phyloP scores from a whole-genome alignment of 345 rosid species.

The Populus pruinosa region DNA sequence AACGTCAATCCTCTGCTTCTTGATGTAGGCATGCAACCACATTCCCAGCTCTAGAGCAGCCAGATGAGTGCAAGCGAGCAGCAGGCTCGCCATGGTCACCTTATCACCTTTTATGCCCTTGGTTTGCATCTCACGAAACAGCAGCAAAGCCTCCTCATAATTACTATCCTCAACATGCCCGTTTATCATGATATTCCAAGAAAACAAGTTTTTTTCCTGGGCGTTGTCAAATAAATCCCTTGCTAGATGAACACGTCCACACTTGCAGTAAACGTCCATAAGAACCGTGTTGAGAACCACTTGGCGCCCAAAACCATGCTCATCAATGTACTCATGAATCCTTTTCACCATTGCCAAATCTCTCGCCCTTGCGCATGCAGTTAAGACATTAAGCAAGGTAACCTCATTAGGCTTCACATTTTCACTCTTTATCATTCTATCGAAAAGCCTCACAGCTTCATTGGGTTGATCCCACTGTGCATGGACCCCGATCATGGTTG shows the following conservation, averaged over 20 bases:
- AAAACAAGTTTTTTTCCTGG: conserved; percentile 10
- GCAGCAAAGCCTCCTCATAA: conserved; percentile 15
- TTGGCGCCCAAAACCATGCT: conserved; percentile 15
- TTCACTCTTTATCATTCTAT: conserved; percentile 12
- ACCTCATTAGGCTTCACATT: conserved; percentile 19
- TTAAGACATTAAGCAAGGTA: conserved; percentile 6
- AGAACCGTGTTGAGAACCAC: conserved; percentile 10
- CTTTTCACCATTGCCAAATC: conserved; percentile 10
- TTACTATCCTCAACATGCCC: conserved; percentile 16
- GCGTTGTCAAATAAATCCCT: conserved; percentile 10
- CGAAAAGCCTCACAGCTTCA: conserved; percentile 12
- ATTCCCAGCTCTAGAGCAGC: conserved; percentile 18
- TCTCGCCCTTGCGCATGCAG: conserved; percentile 12
- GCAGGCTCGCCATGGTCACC: conserved; percentile 16
- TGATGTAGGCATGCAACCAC: conserved; percentile 24
- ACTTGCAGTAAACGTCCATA: conserved; percentile 21
- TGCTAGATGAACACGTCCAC: conserved; percentile 1
- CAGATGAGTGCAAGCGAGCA: conserved; percentile 16
- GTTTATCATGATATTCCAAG: conserved; percentile 30
- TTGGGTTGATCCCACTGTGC: conserved; percentile 12
- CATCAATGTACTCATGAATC: conserved; percentile 14
- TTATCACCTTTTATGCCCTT: conserved; percentile 12
- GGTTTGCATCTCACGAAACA: conserved; percentile 16
- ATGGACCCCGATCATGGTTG: conserved; percentile 17
- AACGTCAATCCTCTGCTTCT: conserved; percentile 14